Conservation (phyloP, 2,329 filamentous ascomycete genomes). For the Onygenales sp. region DNA sequence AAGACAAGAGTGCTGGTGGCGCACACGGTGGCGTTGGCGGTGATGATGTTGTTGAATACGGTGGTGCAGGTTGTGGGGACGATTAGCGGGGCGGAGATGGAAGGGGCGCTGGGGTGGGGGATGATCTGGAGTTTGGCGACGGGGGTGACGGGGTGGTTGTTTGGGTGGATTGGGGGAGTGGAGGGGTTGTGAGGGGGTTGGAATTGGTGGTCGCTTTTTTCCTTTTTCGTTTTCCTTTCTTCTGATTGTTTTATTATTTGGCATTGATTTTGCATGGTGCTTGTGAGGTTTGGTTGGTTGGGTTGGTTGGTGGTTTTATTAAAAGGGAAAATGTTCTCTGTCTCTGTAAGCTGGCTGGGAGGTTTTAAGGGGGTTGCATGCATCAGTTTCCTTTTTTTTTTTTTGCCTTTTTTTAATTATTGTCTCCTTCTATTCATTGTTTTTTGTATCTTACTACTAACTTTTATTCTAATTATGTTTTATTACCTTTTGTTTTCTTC, state of each 20-base stretch:
- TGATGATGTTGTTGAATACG: slow-evolving; percentile 41
- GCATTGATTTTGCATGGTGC: background rate
- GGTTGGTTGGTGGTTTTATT: background rate
- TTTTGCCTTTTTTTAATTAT: background rate
- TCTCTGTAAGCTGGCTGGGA: background rate
- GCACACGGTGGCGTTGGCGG: slow-evolving; percentile 48
- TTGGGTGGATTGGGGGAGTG: slow-evolving; percentile 24
- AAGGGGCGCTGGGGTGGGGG: slow-evolving; percentile 65
- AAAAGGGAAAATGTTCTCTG: too few species aligned
- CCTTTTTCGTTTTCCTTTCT: background rate
- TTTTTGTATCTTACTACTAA: background rate
- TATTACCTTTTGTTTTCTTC: too few species aligned
- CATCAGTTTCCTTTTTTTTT: background rate
- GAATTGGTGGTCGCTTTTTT: background rate
- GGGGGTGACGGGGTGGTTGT: slow-evolving; percentile 20
- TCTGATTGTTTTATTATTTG: background rate
- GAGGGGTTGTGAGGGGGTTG: background rate
- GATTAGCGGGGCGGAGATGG: slow-evolving; percentile 58
- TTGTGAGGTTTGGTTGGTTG: background rate
- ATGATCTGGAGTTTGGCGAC: slow-evolving; percentile 58
- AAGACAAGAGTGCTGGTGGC: slow-evolving; percentile 55
- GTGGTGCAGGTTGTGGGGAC: slow-evolving; percentile 58
- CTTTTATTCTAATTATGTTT: background rate
- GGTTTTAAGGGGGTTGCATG: background rate
- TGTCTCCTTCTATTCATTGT: too few species aligned